phyloP scores from a whole-genome alignment of 345 rosid species.

The Lumnitzera littorea region DNA sequence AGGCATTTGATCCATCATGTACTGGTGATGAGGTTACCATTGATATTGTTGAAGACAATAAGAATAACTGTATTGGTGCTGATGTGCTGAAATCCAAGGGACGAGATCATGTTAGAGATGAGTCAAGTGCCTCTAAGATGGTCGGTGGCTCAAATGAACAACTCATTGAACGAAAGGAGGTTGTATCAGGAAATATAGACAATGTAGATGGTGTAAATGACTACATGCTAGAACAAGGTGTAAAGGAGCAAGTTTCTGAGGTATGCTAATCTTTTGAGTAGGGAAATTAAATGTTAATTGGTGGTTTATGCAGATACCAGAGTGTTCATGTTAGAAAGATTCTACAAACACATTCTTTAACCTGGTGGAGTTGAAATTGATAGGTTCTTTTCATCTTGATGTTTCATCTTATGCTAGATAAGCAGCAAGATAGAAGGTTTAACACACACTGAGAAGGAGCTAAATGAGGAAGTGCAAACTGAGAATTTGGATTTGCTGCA shows the following conservation, averaged over 20 bases:
- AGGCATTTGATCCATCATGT: constrained; percentile 19
- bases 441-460: constrained; percentile 24
- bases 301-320: not conserved
- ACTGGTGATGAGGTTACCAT: constrained; percentile 9
- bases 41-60: constrained; percentile 9
- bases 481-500: constrained; percentile 30
- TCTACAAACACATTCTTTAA: not conserved
- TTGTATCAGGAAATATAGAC: constrained; percentile 12
- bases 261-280: constrained; percentile 20
- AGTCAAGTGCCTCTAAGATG: too few relatives aligned
- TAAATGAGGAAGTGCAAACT: constrained; percentile 28
- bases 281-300: not conserved
- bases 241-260: constrained; percentile 23
- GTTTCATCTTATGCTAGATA: constrained; percentile 29
- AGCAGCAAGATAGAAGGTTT: constrained; percentile 20
- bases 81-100: too few relatives aligned
- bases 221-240: constrained; percentile 6
- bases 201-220: constrained; percentile 12
- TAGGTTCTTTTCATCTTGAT: not conserved
- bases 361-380: not conserved
- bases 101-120: too few relatives aligned
- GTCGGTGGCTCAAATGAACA: constrained; percentile 9
- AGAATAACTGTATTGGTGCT: not conserved
- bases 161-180: constrained; percentile 9
- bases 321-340: not conserved